These are phyloP conservation scores for Cochlearia excelsa DNA, from an alignment of 345 rosid genomes.

Conservation along the genomic window DNA sequence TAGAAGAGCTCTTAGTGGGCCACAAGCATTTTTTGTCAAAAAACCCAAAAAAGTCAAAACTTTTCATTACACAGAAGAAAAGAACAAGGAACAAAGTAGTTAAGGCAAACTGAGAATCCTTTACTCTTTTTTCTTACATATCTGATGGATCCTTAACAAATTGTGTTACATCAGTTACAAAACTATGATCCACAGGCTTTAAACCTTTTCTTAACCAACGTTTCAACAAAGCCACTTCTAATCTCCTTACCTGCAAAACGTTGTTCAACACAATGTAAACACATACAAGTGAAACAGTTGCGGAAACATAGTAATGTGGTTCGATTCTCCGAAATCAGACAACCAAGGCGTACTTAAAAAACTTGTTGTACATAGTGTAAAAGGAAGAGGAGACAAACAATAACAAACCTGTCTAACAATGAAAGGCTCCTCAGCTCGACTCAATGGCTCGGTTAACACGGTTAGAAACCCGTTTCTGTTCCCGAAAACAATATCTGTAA, in stretches of 20 bases:
- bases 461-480: conserved; percentile 85
- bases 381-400: conserved; percentile 11
- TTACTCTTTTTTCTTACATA: conserved; percentile 28
- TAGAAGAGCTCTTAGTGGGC: too few species aligned
- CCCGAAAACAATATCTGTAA: conserved; percentile 86
- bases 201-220: conserved; percentile 63
- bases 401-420: conserved; percentile 87
- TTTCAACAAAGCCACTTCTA: conserved; percentile 58
- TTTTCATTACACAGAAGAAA: conserved; percentile 8
- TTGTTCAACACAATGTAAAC: neutral
- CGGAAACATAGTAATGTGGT: neutral
- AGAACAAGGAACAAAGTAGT: conserved; percentile 2
- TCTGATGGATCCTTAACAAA: conserved; percentile 58
- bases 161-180: conserved; percentile 54
- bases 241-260: conserved; percentile 72
- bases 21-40: neutral
- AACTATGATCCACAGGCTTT: conserved; percentile 58
- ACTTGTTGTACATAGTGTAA: neutral
- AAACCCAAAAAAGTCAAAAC: conserved; percentile 16
- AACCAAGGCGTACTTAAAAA: too few species aligned
- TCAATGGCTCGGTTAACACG: conserved; percentile 70
- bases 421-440: conserved; percentile 79
- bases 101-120: conserved; percentile 22
- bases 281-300: neutral
- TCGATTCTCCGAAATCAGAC: neutral